A percentile compares a stretch with the other conserved stretches of the same genome.
Conservation (phyloP, 345 rosid genomes). For the Conringia planisiliqua region DNA sequence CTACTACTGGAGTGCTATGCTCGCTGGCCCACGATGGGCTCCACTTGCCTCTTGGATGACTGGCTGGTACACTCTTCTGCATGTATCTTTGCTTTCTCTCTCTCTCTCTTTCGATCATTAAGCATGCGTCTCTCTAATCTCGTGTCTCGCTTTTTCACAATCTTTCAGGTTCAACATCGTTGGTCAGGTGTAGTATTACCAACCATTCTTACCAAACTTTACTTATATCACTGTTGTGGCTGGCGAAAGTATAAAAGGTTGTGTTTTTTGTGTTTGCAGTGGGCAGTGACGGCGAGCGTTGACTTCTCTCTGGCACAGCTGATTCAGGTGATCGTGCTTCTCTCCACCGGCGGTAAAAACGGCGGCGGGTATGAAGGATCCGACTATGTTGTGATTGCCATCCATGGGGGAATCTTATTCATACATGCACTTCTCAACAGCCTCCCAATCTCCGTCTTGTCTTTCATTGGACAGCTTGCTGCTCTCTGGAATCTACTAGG, state of each 20-base stretch:
- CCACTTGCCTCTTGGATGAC: conserved; percentile 96
- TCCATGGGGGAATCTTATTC: conserved; percentile 76
- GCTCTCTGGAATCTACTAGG: conserved; percentile 93
- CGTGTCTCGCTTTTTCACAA: neutral
- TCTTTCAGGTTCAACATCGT: conserved; percentile 93
- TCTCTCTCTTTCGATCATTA: neutral
- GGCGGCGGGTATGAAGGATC: conserved; percentile 93
- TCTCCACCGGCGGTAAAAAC: conserved; percentile 88
- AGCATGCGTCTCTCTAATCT: conserved; percentile 25
- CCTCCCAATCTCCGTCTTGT: conserved; percentile 72
- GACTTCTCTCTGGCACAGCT: conserved; percentile 40
- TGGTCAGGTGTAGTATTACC: conserved; percentile 58
- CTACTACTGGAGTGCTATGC: conserved; percentile 98
- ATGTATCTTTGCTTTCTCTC: neutral
- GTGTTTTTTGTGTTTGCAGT: conserved; percentile 48
- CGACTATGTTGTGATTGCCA: conserved; percentile 64
- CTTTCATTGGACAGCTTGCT: conserved; percentile 88
- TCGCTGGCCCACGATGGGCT: conserved; percentile 87
- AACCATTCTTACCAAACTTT: neutral
- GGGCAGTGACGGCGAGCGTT: conserved; percentile 57
- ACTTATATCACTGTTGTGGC: neutral
- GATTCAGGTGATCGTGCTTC: conserved; percentile 58
- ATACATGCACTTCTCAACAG: conserved; percentile 78
- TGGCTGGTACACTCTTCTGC: conserved; percentile 63
- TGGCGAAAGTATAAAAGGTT: neutral